A percentile compares a stretch with the other conserved stretches of the same genome.
These are phyloP conservation scores for Ailanthus altissimus DNA, from an alignment of 345 rosid species.

Conservation along the genomic window DNA sequence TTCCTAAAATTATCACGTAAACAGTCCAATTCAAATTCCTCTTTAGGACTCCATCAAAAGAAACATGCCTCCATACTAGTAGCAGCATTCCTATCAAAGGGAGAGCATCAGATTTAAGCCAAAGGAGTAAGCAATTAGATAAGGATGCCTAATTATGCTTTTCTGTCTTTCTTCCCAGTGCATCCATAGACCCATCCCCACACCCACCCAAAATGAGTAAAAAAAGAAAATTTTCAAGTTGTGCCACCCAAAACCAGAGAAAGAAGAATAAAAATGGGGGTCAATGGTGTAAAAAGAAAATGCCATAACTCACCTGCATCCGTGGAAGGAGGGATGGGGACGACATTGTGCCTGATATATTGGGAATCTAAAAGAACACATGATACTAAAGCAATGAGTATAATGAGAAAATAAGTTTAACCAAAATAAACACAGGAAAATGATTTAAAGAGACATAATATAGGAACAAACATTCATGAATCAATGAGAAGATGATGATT, in stretches of 20 bases:
- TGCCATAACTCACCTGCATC: conserved; percentile 61
- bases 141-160: not conserved
- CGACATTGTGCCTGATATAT: conserved; percentile 72
- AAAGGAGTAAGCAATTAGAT: conserved; percentile 3
- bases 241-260: not conserved
- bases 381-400: conserved; percentile 8
- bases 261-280: not conserved
- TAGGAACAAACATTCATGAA: not conserved
- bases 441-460: conserved; percentile 2
- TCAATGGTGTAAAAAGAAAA: not conserved
- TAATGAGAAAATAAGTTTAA: conserved; percentile 11
- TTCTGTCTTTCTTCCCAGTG: not conserved
- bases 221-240: not conserved
- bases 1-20: not conserved
- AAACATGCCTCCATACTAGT: not conserved
- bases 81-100: conserved; percentile 9
- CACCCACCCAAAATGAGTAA: not conserved
- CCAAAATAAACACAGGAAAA: not conserved
- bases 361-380: conserved; percentile 62
- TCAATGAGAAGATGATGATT: not conserved
- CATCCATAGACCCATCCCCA: not conserved
- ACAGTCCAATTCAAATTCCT: not conserved
- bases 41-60: not conserved
- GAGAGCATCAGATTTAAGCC: not conserved
- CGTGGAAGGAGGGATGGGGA: conserved; percentile 68